These are phyloP conservation scores for Warburgia ugandensis DNA, from an alignment of 164 flowering plant species.

Conservation along the genomic window DNA sequence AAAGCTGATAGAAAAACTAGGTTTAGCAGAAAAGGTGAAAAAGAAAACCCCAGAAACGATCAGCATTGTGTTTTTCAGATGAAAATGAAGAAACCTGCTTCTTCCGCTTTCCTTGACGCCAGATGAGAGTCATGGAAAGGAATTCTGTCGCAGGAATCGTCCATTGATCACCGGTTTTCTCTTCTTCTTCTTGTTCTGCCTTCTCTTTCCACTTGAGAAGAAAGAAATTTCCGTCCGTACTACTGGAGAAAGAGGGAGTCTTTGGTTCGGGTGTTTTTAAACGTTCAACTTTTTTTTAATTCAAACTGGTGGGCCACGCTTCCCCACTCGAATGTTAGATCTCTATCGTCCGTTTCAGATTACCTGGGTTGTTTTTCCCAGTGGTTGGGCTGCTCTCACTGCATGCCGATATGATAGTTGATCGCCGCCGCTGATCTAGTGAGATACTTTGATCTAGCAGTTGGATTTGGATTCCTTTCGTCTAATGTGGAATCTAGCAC, in stretches of 20 bases:
- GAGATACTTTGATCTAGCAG: too few relatives aligned
- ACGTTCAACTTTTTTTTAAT: neutral
- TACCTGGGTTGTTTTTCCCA: too few relatives aligned
- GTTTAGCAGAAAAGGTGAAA: neutral
- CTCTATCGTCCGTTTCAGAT: too few relatives aligned
- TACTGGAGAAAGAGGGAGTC: neutral
- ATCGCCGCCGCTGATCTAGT: too few relatives aligned
- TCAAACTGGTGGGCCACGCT: neutral
- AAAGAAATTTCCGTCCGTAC: too few relatives aligned
- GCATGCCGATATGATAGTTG: too few relatives aligned
- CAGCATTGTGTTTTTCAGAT: neutral
- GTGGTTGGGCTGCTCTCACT: too few relatives aligned
- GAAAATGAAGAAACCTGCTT: slow-evolving; percentile 44
- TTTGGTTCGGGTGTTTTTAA: neutral
- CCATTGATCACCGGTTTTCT: slow-evolving; percentile 26
- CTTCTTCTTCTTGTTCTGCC: slow-evolving; percentile 1
- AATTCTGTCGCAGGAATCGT: slow-evolving; percentile 23
- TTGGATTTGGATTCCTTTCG: too few relatives aligned
- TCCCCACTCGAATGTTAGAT: too few relatives aligned
- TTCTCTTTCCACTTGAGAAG: neutral
- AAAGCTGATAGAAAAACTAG: slow-evolving; percentile 30
- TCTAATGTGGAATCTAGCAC: too few relatives aligned
- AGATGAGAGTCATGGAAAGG: slow-evolving; percentile 41
- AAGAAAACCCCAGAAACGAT: neutral
- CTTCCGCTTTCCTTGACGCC: slow-evolving; percentile 89